Base-by-base conservation (phyloP, 2,329 filamentous ascomycete species). In the Arthroderma sp. region DNA sequence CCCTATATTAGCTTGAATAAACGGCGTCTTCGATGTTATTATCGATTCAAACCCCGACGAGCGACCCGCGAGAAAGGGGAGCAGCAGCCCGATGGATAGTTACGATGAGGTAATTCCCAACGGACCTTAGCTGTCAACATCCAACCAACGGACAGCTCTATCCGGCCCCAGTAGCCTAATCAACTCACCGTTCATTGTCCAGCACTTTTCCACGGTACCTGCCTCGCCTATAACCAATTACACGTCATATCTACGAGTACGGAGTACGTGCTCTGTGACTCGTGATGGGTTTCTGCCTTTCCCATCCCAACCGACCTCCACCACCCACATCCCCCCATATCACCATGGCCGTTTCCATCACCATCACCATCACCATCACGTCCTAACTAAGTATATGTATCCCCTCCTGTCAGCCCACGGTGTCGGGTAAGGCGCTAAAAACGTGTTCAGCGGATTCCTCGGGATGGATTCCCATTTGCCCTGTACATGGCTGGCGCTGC, bases 391-490 rank as follows among this genome's bases (percentile, higher is more conserved):
- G n/a, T n/a, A n/a, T n/a, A n/a, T n/a, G n/a, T n/a, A n/a, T n/a
- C 41, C 41, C 23, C 47, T 51, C 47, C n/a, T 51, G 47, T 51
- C 47, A 51, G 47, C 25, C 47, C 47, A 33, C 17, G n/a, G 47
- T 33, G 47, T 25, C 47, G 47, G 47, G 47, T 51, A 51, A 51
- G 25, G 47, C 47, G 47, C 47, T 51, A 51, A 51, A 33, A 51
- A 51, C 47, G 47, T 51, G 47, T 33, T 51, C 25, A 33, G n/a
- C 47, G 47, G 47, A 51, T 33, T 51, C 21, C 47, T 51, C 47
- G 47, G 47, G 47, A 51, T 51, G 25, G 47, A 13, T 33, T 51
- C 47, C 47, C 47, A 51, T 51, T 35, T 51, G 47, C 28, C 23
- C 13, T 51, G 28, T n/a, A 35, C n/a, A 19, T 51, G 15, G 33